Evolutionary conservation across 2,329 filamentous ascomycete species (phyloP), one percentile per base, ranked within the genome.

Genomic region (Cladophialophora carrionii): DNA sequence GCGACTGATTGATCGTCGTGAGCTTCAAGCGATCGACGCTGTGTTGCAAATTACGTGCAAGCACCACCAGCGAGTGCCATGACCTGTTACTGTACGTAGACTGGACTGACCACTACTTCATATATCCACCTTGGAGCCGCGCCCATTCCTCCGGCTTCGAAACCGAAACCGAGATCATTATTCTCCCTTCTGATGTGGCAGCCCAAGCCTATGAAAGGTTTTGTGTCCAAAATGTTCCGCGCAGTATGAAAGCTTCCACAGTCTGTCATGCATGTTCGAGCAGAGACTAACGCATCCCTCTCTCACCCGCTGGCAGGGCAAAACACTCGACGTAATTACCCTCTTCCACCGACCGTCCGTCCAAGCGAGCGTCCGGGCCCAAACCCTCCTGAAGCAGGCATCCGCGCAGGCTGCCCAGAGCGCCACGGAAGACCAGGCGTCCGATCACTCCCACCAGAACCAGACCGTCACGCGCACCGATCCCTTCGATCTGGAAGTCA

Each of bases 281-380:
- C 8, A 20, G 8, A 49, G 8, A 17, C 12, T 54, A 54, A 54
- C 17, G 20, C 12, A 46, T 32, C 22, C n/a, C 32, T 48, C 37
- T 32, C 57, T 37, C 8, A 20, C 41, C 31, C n/a, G 12, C 41
- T 22, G 12, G 26, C 74, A 92, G 90, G 86, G 84, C 79, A 93
- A 92, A 83, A 85, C 89, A 71, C 85, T 91, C 78, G 93, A 98
- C 82, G 91, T 96, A 71, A 87, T 98, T 76, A 98, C 94, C 67
- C 88, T 99, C 82, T 99, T 98, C 84, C 93, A 97, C 85, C 90
- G 91, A 78, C 86, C 94, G 64, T 85, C 83, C 72, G 85, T 86
- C 61, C 85, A 89, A 24, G 84, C 89, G 69, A 97, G 93, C 3
- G 82, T 86, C 57, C 87, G 89, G 66, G 89, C 90, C 34, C 86